phyloP scores from a whole-genome alignment of 2,329 filamentous ascomycete genomes.

The Scolecobasidium constrictum region DNA sequence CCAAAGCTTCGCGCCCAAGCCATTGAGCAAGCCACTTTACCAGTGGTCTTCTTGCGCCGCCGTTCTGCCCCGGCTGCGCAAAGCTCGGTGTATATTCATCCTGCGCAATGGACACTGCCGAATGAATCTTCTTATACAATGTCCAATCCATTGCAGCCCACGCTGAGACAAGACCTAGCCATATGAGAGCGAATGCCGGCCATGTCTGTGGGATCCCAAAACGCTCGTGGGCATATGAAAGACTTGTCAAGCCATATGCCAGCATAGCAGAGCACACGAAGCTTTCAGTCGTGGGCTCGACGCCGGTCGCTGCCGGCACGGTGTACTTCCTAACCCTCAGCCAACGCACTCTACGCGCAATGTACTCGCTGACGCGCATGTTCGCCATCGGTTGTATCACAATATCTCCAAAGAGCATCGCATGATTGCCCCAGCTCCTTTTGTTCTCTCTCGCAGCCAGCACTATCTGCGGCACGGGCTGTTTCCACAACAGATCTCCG shows the following conservation, averaged over 20 bases:
- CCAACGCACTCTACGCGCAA: constrained; percentile 77
- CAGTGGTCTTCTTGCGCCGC: constrained; percentile 44
- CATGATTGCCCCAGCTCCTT: constrained; percentile 60
- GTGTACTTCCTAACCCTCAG: constrained; percentile 90
- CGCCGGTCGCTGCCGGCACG: constrained; percentile 74
- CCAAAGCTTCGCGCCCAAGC: constrained; percentile 72
- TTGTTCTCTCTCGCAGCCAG: constrained; percentile 18
- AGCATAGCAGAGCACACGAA: constrained; percentile 59
- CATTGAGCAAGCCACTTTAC: constrained; percentile 68
- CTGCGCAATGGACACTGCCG: constrained; percentile 56
- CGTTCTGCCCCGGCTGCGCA: constrained; percentile 33
- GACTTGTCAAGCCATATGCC: constrained; percentile 4
- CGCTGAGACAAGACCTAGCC: constrained; percentile 49
- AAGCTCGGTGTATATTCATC: constrained; percentile 68
- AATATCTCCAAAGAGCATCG: constrained; percentile 71
- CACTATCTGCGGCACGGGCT: constrained; percentile 32
- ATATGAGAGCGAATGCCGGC: constrained; percentile 53
- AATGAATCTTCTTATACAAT: constrained; percentile 65
- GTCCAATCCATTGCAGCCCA: constrained; percentile 73
- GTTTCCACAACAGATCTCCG: constrained; percentile 79
- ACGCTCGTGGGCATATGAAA: constrained; percentile 32
- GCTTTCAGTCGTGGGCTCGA: constrained; percentile 86
- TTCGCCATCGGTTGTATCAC: constrained; percentile 81
- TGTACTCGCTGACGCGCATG: constrained; percentile 68
- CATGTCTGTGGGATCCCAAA: constrained; percentile 54